Percentiles rank a stretch among this genome's conserved stretches.
These are phyloP conservation scores for Nasturtium officinale DNA, from an alignment of 345 rosid genomes.

Conservation along the genomic window DNA sequence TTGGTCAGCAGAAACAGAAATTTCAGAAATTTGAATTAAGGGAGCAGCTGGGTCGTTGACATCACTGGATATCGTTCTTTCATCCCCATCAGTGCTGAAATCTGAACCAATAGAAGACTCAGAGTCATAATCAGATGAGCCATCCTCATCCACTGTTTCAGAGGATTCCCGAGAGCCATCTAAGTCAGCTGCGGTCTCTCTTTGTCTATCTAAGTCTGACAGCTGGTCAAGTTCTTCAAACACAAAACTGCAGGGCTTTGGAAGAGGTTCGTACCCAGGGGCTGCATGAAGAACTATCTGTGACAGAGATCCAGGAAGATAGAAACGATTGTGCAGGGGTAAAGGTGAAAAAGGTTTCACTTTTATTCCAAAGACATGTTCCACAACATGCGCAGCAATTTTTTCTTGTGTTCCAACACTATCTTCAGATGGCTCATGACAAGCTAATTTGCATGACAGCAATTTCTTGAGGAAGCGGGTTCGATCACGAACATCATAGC, in stretches of 20 bases:
- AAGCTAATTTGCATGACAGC: constrained; percentile 45
- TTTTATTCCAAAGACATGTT: constrained; percentile 63
- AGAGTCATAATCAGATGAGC: constrained; percentile 71
- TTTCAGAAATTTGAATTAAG: constrained; percentile 75
- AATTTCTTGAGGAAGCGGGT: constrained; percentile 76
- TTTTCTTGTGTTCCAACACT: constrained; percentile 46
- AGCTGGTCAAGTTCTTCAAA: constrained; percentile 51
- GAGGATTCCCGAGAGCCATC: constrained; percentile 50
- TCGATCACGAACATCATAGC: constrained; percentile 92
- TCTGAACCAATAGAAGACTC: constrained; percentile 57
- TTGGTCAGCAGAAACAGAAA: constrained; percentile 45
- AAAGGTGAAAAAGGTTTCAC: constrained; percentile 47
- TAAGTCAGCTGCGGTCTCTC: constrained; percentile 42
- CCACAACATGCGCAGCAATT: constrained; percentile 49
- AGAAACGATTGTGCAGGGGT: constrained; percentile 60
- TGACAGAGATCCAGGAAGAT: constrained; percentile 96
- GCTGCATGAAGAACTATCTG: constrained; percentile 98
- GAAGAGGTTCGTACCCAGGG: constrained; percentile 99
- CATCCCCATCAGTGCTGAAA: constrained; percentile 48
- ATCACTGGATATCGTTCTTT: constrained; percentile 53
- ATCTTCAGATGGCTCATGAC: constrained; percentile 50
- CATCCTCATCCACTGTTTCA: constrained; percentile 66
- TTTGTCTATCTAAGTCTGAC: constrained; percentile 39
- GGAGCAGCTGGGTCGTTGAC: constrained; percentile 53
- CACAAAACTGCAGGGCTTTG: constrained; percentile 76